Percentiles rank a stretch among this genome's conserved stretches.
Evolutionary conservation across 345 rosid species (phyloP).

Genomic region (Salix koriyanagi): DNA sequence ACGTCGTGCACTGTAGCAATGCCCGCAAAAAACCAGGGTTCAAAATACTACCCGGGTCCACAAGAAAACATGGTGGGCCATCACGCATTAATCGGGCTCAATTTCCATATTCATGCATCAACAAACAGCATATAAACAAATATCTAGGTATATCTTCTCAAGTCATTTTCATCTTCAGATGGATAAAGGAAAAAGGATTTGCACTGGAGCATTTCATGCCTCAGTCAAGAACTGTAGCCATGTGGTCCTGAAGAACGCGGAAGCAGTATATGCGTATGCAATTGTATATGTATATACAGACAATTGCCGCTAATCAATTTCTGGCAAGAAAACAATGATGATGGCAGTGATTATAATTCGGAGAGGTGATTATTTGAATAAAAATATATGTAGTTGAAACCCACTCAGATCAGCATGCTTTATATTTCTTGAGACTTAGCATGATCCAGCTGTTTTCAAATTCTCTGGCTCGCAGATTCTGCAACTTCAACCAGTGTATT

Average conservation of each 20-base stretch:
- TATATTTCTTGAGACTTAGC: not conserved
- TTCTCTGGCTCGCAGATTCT: not conserved
- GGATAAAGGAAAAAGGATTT: not conserved
- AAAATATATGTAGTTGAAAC: not conserved
- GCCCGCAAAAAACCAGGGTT: no score
- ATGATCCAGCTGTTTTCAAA: slow-evolving; percentile 10
- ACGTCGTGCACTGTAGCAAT: no score
- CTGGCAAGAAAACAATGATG: not conserved
- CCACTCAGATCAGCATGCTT: no score
- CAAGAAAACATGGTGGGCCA: not conserved
- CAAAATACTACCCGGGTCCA: not conserved
- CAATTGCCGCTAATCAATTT: not conserved
- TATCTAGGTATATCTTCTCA: not conserved
- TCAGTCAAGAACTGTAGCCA: not conserved
- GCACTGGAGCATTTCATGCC: not conserved
- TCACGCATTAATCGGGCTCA: not conserved
- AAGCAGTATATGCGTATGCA: not conserved
- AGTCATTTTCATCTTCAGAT: not conserved
- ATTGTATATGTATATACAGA: not conserved
- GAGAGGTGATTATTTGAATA: not conserved
- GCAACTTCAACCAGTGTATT: not conserved
- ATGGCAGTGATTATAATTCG: not conserved
- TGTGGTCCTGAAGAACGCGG: not conserved
- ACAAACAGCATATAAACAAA: not conserved
- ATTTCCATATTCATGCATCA: not conserved